A percentile compares a stretch with the other conserved stretches of the same genome.
phyloP scores from a whole-genome alignment of 2,329 filamentous ascomycete species.

The Colletotrichum musicola region DNA sequence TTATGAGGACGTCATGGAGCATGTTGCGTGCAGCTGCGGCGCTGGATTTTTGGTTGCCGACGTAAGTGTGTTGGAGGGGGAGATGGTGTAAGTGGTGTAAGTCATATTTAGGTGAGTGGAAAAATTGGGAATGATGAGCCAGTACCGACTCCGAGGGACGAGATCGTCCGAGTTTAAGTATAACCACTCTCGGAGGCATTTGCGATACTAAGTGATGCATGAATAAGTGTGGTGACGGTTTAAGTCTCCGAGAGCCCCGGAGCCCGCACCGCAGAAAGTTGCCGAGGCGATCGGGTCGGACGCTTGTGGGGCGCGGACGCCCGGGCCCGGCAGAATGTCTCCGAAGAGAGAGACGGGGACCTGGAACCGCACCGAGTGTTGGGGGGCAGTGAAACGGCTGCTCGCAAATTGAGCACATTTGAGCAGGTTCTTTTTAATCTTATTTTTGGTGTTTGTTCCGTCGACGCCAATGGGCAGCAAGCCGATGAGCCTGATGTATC shows the following conservation, averaged over 20 bases:
- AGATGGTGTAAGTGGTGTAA: not conserved
- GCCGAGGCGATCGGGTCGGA: constrained; percentile 8
- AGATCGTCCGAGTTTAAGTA: too few species aligned
- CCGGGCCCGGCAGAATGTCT: constrained; percentile 8
- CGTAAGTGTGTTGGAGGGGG: not conserved
- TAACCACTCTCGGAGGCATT: too few species aligned
- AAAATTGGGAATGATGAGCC: not conserved
- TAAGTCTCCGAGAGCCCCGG: constrained; percentile 17
- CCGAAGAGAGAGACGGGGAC: not conserved
- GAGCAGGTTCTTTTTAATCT: not conserved
- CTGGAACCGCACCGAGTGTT: not conserved
- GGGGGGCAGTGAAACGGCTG: too few species aligned
- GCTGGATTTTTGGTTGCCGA: not conserved
- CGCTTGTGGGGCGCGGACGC: not conserved
- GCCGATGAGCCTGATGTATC: too few species aligned
- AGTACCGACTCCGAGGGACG: too few species aligned
- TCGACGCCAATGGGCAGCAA: too few species aligned
- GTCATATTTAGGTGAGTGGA: not conserved
- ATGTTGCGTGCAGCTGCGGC: not conserved
- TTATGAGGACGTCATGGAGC: constrained; percentile 63
- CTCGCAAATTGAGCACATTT: not conserved
- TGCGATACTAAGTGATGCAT: not conserved
- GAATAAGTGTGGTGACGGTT: not conserved
- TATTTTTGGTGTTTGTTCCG: not conserved
- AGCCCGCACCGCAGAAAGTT: constrained; percentile 21